Evolutionary conservation across 1,284 basidiomycete species (phyloP).

Genomic region (Sutorius eximius): DNA sequence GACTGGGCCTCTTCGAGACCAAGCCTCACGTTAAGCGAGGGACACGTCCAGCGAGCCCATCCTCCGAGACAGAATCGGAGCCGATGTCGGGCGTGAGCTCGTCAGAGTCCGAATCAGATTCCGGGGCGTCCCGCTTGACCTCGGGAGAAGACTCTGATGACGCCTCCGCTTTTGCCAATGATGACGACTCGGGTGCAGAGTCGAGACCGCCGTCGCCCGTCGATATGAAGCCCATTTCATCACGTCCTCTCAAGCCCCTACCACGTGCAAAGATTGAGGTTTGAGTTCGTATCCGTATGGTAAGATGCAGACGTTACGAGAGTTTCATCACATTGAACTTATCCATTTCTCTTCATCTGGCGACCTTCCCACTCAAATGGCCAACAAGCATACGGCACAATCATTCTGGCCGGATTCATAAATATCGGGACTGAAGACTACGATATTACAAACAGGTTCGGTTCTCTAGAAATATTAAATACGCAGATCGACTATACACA

Average conservation of each 20-base stretch:
- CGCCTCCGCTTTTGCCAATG: constrained; percentile 25
- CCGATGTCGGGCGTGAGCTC: constrained; percentile 4
- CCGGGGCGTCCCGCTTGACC: constrained; percentile 17
- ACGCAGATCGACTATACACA: constrained; percentile 11
- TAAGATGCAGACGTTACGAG: neutral
- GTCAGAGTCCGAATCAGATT: constrained; percentile 18
- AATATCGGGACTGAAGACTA: neutral
- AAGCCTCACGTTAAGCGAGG: constrained; percentile 7
- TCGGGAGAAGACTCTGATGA: constrained; percentile 24
- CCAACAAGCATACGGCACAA: neutral
- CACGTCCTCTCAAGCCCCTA: constrained; percentile 43
- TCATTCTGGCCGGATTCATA: neutral
- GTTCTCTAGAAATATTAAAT: constrained; percentile 10
- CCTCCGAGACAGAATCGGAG: constrained; percentile 15
- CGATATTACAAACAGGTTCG: constrained; percentile 3
- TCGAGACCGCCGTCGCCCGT: constrained; percentile 34
- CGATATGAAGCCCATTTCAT: constrained; percentile 38
- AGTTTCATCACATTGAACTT: neutral
- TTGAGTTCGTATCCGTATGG: constrained; percentile 4
- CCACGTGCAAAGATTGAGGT: constrained; percentile 29
- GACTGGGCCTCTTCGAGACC: constrained; percentile 61
- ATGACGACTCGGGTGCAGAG: constrained; percentile 30
- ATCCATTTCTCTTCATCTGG: neutral
- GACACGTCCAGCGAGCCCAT: neutral
- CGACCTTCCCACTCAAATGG: neutral